A percentile compares a stretch with the other conserved stretches of the same genome.
phyloP scores from a whole-genome alignment of 176 grass and related monocot species.

The Carex pumila region DNA sequence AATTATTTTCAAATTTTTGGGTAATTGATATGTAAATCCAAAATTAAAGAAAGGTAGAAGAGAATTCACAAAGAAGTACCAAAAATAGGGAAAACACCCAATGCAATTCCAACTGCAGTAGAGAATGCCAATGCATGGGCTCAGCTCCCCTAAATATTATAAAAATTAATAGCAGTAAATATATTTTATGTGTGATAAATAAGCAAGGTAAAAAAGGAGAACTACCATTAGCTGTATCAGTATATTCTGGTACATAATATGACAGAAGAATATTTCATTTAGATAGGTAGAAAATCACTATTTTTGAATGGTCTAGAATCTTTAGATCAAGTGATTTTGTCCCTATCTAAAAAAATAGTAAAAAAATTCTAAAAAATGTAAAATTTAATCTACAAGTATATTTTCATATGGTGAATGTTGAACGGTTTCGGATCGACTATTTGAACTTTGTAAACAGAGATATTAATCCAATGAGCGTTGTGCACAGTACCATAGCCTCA shows the following conservation, averaged over 20 bases:
- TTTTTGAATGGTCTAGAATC: too few species aligned
- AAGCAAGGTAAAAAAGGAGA: neutral
- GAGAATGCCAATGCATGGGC: constrained; percentile 50
- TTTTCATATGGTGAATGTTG: too few species aligned
- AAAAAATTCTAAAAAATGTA: too few species aligned
- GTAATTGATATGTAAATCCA: neutral
- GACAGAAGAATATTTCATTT: neutral
- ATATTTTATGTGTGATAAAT: neutral
- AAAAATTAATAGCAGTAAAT: neutral
- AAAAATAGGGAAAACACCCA: constrained; percentile 50
- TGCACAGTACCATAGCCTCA: too few species aligned
- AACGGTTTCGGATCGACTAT: too few species aligned
- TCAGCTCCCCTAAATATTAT: constrained; percentile 34
- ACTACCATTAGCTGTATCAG: neutral
- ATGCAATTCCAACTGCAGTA: constrained; percentile 29
- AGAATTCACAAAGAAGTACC: neutral
- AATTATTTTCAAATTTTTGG: neutral
- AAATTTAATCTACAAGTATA: too few species aligned
- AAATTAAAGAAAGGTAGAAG: neutral
- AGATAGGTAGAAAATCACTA: too few species aligned
- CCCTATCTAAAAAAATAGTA: too few species aligned
- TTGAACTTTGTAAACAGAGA: too few species aligned
- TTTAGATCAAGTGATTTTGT: too few species aligned
- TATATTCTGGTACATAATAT: neutral
- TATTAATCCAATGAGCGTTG: too few species aligned